Evolutionary conservation across 345 rosid species (phyloP).

Genomic region (Excoecaria agallocha): DNA sequence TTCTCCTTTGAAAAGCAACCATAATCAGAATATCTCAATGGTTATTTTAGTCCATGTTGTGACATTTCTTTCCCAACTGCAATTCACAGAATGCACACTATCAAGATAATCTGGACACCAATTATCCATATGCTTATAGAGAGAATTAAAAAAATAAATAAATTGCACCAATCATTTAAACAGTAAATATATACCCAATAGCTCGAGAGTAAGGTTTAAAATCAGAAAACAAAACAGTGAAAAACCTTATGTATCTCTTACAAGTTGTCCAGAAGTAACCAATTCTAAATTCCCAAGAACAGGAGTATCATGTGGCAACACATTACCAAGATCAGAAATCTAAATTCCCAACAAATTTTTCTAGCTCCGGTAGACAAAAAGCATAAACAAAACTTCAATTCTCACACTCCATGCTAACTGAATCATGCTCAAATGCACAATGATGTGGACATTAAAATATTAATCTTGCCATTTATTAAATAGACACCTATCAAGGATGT

Average conservation of each 20-base stretch:
- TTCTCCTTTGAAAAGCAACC: not conserved
- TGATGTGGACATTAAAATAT: too few relatives aligned
- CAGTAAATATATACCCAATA: constrained; percentile 4
- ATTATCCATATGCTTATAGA: too few relatives aligned
- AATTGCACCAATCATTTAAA: not conserved
- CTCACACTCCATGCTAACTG: too few relatives aligned
- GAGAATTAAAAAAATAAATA: not conserved
- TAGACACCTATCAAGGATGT: too few relatives aligned
- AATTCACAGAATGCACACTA: not conserved
- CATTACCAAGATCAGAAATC: constrained; percentile 37
- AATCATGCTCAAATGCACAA: too few relatives aligned
- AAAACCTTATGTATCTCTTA: constrained; percentile 64
- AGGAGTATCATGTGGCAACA: constrained; percentile 60
- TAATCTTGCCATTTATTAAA: too few relatives aligned
- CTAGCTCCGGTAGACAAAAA: too few relatives aligned
- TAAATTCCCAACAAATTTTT: too few relatives aligned
- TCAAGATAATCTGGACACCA: not conserved
- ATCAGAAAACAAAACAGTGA: constrained; percentile 4
- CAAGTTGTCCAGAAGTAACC: constrained; percentile 47
- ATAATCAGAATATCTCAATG: not conserved
- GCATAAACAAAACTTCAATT: too few relatives aligned
- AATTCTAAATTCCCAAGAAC: constrained; percentile 46
- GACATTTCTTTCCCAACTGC: not conserved
- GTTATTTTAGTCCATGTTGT: not conserved
- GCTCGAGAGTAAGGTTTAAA: not conserved